Conservation (phyloP, 1,139 yeast species). For the Yamadazyma kanchanaburiensis region DNA sequence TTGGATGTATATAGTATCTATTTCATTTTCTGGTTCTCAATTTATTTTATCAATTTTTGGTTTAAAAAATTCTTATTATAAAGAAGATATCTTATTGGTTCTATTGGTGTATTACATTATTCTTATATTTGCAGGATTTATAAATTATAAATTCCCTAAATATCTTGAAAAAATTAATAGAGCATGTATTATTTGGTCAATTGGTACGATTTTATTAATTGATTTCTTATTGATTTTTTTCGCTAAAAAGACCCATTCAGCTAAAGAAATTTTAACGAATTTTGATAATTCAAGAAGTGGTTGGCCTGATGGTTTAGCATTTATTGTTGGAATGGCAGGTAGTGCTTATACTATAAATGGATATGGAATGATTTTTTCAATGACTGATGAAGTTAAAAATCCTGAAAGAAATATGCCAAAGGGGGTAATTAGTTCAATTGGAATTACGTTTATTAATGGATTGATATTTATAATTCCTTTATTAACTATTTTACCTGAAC, state of each 20-base stretch:
- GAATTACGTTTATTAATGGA: conserved; percentile 65
- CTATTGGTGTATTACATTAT: conserved; percentile 53
- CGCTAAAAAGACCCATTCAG: conserved; percentile 57
- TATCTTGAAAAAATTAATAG: conserved; percentile 62
- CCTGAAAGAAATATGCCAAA: conserved; percentile 79
- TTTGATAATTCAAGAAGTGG: conserved; percentile 73
- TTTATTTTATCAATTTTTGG: conserved; percentile 65
- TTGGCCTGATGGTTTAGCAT: conserved; percentile 66
- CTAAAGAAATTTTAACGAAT: conserved; percentile 58
- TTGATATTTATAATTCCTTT: conserved; percentile 69
- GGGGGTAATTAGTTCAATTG: conserved; percentile 66
- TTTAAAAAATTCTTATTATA: conserved; percentile 54
- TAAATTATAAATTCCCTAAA: conserved; percentile 58
- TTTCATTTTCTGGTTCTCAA: conserved; percentile 72
- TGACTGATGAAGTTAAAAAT: conserved; percentile 76
- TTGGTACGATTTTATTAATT: conserved; percentile 66
- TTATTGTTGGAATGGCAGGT: conserved; percentile 72
- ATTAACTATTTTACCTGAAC: conserved; percentile 66
- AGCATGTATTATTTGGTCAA: conserved; percentile 69
- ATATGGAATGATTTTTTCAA: conserved; percentile 76
- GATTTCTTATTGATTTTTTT: conserved; percentile 60
- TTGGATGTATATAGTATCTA: conserved; percentile 73
- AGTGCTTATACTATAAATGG: conserved; percentile 80
- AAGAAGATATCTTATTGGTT: conserved; percentile 54
- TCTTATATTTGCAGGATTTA: conserved; percentile 56